Evolutionary conservation across 208 protist genomes (phyloP).

Genomic region (Angomonas ambiguus): DNA sequence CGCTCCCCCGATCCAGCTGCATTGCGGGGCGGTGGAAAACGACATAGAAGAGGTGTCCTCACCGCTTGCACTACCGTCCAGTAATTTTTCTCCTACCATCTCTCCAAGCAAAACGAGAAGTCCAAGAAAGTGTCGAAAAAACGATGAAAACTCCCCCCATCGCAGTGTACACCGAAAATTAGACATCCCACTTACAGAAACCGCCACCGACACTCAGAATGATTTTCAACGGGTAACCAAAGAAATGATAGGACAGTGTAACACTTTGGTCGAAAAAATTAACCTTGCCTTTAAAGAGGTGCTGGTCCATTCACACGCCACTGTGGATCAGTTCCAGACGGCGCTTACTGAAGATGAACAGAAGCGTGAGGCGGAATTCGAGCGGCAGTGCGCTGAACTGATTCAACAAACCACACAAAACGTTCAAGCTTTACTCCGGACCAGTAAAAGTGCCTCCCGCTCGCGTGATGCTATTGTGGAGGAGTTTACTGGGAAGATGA

Average conservation of each 20-base stretch:
- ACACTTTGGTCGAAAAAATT: slow-evolving; percentile 21
- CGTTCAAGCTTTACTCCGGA: background rate
- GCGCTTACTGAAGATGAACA: background rate
- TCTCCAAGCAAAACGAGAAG: background rate
- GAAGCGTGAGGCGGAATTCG: background rate
- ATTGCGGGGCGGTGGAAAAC: background rate
- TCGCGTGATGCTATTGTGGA: slow-evolving; percentile 1
- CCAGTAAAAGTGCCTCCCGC: background rate
- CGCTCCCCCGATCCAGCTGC: slow-evolving; percentile 7
- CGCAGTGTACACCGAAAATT: background rate
- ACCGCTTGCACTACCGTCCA: background rate
- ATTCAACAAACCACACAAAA: background rate
- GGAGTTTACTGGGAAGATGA: background rate
- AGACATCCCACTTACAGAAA: background rate
- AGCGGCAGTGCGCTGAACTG: background rate
- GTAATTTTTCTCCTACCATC: background rate
- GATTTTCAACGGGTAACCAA: background rate
- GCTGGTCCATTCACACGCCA: background rate
- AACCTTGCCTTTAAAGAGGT: slow-evolving; percentile 16
- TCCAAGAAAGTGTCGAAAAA: background rate
- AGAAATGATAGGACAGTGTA: slow-evolving; percentile 13
- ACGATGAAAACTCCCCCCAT: background rate
- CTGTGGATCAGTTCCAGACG: background rate
- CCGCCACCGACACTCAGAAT: background rate
- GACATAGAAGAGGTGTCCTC: background rate